Base-by-base conservation (phyloP, 73 alveolate species). In the Symbiodinium pilosum region DNA sequence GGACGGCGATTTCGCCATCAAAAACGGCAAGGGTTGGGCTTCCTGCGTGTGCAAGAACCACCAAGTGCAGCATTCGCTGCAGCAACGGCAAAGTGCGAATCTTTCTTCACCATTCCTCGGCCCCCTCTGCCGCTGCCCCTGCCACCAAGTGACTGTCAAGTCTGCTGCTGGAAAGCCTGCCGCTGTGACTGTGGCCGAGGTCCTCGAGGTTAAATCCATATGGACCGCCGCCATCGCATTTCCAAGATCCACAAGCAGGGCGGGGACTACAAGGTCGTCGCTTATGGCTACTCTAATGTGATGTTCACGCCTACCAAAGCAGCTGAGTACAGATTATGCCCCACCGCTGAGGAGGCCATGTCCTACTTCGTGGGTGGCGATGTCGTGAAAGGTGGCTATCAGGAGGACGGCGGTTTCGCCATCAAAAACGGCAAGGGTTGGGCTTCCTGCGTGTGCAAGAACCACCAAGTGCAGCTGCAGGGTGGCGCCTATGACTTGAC, bases 281-380 rank as follows among this genome's bases (percentile, higher is more conserved):
- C 34, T 30, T 34, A 38, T 28, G 86, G 32, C 73, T 26, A 16
- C 73, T 18, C 36, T 2, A 20, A 34, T 16, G 87, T 75, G 52
- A 43, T 75, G 20, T 75, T 75, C 87, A 75, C n/a, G 87, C 87
- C 87, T 0, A 75, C 87, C 43, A 73, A 73, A 28, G 86, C 86
- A 73, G 21, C 5, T 9, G 86, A 73, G 21, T 30, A 12, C 30
- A 43, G 47, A 28, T 73, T 73, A 43, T 44, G 86, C 5, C 32
- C 21, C 7, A 9, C 86, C 32, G 41, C 43, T 7, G 43, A 34
- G 12, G 86, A 28, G 18, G 86, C 86, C 6, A 43, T 73, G 86
- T 73, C 86, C 41, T 73, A 73, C 43, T 73, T 73, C 43, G 21
- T 73, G 8, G 86, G 86, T 24, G 18, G 32, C 43, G 86, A 73